phyloP scores from a whole-genome alignment of 306 rosid genomes.

The Medicago arabica region DNA sequence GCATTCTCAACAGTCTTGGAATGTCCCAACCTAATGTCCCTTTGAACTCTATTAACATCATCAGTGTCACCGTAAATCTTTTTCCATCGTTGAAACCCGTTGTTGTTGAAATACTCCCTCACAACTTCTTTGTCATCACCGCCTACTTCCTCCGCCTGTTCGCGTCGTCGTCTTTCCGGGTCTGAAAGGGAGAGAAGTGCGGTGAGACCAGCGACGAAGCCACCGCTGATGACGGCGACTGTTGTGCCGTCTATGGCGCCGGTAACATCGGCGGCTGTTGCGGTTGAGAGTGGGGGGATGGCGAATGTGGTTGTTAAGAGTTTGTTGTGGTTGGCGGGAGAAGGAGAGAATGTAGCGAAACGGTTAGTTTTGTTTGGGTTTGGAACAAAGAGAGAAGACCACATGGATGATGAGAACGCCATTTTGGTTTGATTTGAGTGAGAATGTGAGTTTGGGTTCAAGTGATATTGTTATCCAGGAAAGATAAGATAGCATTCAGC shows the following conservation, averaged over 20 bases:
- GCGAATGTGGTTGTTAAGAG: constrained; percentile 52
- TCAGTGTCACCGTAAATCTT: constrained; percentile 93
- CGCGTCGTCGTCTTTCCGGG: constrained; percentile 76
- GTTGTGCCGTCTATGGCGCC: constrained; percentile 70
- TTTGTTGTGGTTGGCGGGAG: constrained; percentile 37
- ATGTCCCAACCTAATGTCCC: constrained; percentile 83
- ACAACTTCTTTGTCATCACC: constrained; percentile 95
- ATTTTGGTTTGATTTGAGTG: constrained; percentile 36
- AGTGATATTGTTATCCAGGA: constrained; percentile 43
- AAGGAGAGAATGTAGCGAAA: constrained; percentile 44
- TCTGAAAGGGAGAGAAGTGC: constrained; percentile 75
- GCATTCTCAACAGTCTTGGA: constrained; percentile 86
- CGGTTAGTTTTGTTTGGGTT: constrained; percentile 39
- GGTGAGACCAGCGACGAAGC: constrained; percentile 76
- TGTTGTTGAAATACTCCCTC: constrained; percentile 86
- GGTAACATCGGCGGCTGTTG: constrained; percentile 58
- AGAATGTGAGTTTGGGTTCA: background rate
- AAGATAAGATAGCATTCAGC: constrained; percentile 52
- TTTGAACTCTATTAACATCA: constrained; percentile 86
- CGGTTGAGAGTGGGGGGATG: constrained; percentile 66
- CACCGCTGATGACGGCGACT: constrained; percentile 72
- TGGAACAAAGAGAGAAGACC: constrained; percentile 45
- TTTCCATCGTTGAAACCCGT: constrained; percentile 94
- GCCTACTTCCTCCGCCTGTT: constrained; percentile 94
- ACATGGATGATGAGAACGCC: constrained; percentile 58